Evolutionary conservation across 2,329 filamentous ascomycete genomes (phyloP).

Genomic region (Ustulina deusta): DNA sequence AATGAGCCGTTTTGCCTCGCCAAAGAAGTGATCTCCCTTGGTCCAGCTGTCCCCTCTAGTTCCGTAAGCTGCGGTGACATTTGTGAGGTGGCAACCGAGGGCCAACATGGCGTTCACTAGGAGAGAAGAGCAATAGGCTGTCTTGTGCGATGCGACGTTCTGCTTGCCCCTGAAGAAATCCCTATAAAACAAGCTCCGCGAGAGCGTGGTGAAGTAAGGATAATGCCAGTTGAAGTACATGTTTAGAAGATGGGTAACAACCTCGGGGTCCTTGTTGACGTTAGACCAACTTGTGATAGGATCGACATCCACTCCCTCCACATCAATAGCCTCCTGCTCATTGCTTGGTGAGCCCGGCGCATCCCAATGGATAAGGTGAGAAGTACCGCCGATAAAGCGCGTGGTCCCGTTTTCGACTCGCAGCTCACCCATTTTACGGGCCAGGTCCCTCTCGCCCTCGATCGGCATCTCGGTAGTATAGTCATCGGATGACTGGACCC

Average conservation of each 20-base stretch:
- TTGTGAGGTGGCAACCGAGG: slow-evolving; percentile 92
- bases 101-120: slow-evolving; percentile 95
- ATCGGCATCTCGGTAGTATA: slow-evolving; percentile 57
- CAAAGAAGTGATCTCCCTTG: slow-evolving; percentile 95
- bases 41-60: slow-evolving; percentile 81
- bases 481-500: slow-evolving; percentile 59
- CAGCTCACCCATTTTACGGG: slow-evolving; percentile 92
- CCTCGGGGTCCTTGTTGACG: slow-evolving; percentile 81
- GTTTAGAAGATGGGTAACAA: slow-evolving; percentile 88
- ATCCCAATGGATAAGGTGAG: slow-evolving; percentile 86
- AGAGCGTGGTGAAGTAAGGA: slow-evolving; percentile 92
- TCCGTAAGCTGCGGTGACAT: slow-evolving; percentile 76
- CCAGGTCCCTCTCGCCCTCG: slow-evolving; percentile 80
- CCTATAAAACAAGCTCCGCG: slow-evolving; percentile 85
- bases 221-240: slow-evolving; percentile 99
- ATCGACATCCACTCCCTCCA: slow-evolving; percentile 68
- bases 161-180: slow-evolving; percentile 83
- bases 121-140: slow-evolving; percentile 86
- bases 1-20: slow-evolving; percentile 89
- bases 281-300: slow-evolving; percentile 88
- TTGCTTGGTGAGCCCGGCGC: slow-evolving; percentile 57
- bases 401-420: slow-evolving; percentile 87
- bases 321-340: slow-evolving; percentile 60
- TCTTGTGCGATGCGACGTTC: slow-evolving; percentile 62
- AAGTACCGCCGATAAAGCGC: slow-evolving; percentile 93